These are phyloP conservation scores for Didymella lethalis DNA, from an alignment of 2,329 filamentous ascomycete species.

Conservation along the genomic window DNA sequence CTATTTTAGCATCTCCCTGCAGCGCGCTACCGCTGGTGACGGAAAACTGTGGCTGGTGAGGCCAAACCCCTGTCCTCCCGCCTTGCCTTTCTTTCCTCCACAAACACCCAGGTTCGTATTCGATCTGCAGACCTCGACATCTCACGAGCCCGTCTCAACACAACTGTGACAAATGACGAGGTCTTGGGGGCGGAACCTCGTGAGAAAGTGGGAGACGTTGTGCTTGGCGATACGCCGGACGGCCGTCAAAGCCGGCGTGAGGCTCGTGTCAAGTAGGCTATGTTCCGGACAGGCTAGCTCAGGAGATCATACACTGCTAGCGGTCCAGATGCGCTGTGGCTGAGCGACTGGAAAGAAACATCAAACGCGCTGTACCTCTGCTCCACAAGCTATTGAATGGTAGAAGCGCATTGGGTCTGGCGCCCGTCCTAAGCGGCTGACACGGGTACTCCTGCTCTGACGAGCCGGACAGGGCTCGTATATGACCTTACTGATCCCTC, in stretches of 20 bases:
- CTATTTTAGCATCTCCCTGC: conserved; percentile 1
- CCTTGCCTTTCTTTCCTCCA: conserved; percentile 5
- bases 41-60: conserved; percentile 16
- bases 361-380: conserved; percentile 12
- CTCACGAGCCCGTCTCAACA: not conserved
- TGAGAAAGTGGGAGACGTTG: not conserved
- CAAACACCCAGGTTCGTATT: conserved; percentile 3
- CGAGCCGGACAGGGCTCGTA: conserved; percentile 8
- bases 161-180: conserved; percentile 3
- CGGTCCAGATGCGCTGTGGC: conserved; percentile 31
- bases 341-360: conserved; percentile 18
- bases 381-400: conserved; percentile 17
- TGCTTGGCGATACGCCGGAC: conserved; percentile 10
- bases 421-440: conserved; percentile 23
- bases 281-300: conserved; percentile 10
- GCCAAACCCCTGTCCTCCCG: conserved; percentile 3
- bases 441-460: not conserved
- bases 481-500: conserved; percentile 30
- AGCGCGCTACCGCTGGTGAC: not conserved
- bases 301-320: conserved; percentile 19
- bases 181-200: not conserved
- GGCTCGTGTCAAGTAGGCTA: conserved; percentile 21
- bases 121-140: too few species aligned
- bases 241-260: conserved; percentile 13
- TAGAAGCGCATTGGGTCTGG: conserved; percentile 15